A percentile compares a stretch with the other conserved stretches of the same genome.
These are phyloP conservation scores for Akebia trifoliata DNA, from an alignment of 164 flowering plant genomes.

Conservation along the genomic window DNA sequence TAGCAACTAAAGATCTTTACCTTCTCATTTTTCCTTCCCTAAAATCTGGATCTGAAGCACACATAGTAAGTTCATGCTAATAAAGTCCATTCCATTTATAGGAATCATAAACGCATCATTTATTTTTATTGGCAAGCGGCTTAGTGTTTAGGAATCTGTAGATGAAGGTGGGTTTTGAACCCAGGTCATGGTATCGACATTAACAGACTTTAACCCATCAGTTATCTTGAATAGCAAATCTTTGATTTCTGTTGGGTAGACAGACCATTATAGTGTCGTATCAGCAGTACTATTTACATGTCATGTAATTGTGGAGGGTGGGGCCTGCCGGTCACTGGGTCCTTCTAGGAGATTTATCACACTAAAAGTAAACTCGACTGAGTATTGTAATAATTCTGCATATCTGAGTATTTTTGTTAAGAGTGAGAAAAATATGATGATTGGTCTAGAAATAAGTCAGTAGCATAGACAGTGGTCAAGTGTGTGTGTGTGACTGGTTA, in stretches of 20 bases:
- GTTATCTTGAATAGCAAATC: no score
- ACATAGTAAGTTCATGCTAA: constrained; percentile 55
- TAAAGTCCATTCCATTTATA: background rate
- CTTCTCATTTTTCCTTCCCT: constrained; percentile 86
- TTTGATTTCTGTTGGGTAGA: no score
- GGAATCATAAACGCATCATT: background rate
- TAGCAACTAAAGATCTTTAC: constrained; percentile 69
- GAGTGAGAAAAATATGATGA: background rate
- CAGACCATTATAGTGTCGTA: no score
- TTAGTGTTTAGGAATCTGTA: no score
- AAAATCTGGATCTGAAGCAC: constrained; percentile 91
- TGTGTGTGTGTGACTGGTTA: no score
- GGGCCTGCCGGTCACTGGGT: background rate
- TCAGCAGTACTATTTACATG: background rate
- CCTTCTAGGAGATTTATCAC: background rate
- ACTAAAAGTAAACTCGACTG: background rate
- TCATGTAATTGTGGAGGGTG: background rate
- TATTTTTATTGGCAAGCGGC: no score
- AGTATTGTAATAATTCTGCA: background rate
- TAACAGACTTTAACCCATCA: no score
- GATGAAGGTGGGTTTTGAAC: no score
- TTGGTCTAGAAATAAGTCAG: background rate
- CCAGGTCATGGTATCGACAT: no score
- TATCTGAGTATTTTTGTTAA: background rate
- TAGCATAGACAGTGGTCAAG: background rate